Conservation (phyloP, 805 yeast genomes). For the Yarrowia sp. region DNA sequence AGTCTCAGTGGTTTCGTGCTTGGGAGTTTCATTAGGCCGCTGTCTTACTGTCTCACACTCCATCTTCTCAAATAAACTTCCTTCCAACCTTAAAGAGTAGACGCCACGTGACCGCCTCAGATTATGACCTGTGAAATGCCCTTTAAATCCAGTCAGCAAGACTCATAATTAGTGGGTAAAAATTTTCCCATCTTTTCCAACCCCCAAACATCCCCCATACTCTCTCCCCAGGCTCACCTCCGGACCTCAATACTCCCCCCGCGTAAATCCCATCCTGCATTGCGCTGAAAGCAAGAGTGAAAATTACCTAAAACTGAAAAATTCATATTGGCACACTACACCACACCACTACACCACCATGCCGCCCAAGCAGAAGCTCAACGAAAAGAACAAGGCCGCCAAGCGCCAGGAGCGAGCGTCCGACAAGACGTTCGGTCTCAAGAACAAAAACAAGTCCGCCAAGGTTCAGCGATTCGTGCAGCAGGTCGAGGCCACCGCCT, state of each 20-base stretch:
- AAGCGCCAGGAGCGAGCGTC: constrained; percentile 61
- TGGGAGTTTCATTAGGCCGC: too few relatives aligned
- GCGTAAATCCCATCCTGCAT: constrained; percentile 12
- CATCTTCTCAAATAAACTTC: background rate
- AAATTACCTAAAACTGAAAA: constrained; percentile 17
- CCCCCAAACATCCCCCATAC: background rate
- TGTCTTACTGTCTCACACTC: too few relatives aligned
- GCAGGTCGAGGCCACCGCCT: constrained; percentile 61
- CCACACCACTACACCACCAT: constrained; percentile 8
- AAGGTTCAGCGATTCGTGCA: constrained; percentile 74
- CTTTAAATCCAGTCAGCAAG: too few relatives aligned
- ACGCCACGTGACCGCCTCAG: background rate
- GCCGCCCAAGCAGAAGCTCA: constrained; percentile 55
- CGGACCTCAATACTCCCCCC: background rate
- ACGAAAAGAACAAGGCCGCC: constrained; percentile 53
- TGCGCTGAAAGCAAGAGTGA: constrained; percentile 22
- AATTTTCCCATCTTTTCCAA: background rate
- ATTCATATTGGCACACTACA: background rate
- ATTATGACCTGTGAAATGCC: background rate
- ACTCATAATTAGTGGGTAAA: too few relatives aligned
- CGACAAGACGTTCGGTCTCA: constrained; percentile 94
- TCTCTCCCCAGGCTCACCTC: background rate
- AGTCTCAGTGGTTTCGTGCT: too few relatives aligned
- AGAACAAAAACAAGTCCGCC: constrained; percentile 90
- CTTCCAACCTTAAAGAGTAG: background rate